Evolutionary conservation across 129 eudicot genomes (phyloP).

Genomic region (Ambrosia trifida): DNA sequence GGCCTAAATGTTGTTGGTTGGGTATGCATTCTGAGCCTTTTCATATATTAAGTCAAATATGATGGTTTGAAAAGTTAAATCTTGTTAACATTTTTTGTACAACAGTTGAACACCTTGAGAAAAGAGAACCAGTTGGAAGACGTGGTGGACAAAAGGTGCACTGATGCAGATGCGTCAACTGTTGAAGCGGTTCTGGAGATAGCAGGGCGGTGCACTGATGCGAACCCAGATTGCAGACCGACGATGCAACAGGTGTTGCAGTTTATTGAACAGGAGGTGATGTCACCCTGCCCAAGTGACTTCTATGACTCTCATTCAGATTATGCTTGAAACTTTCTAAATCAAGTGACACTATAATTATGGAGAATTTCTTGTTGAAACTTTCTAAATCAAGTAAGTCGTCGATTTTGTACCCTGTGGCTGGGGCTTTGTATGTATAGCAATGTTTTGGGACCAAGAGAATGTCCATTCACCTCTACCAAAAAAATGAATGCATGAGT

Average conservation of each 20-base stretch:
- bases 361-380: conserved; percentile 23
- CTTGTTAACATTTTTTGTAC: background rate
- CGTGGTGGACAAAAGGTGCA: conserved; percentile 69
- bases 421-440: conserved; percentile 35
- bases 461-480: conserved; percentile 12
- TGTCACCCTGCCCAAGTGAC: conserved; percentile 97
- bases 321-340: conserved; percentile 67
- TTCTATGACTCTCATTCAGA: conserved; percentile 97
- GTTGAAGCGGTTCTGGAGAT: conserved; percentile 87
- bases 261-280: conserved; percentile 87
- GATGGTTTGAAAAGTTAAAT: background rate
- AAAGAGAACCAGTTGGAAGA: conserved; percentile 71
- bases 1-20: conserved; percentile 97
- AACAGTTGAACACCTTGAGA: conserved; percentile 74
- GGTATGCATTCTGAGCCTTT: conserved; percentile 45
- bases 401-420: conserved; percentile 2
- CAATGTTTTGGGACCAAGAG: conserved; percentile 16
- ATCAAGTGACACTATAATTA: background rate
- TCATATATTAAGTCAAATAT: background rate
- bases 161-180: conserved; percentile 63
- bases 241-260: conserved; percentile 86
- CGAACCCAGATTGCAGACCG: conserved; percentile 82
- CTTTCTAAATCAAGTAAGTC: conserved; percentile 22
- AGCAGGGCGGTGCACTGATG: conserved; percentile 85
- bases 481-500: conserved; percentile 26